Conservation (phyloP, 2,329 filamentous ascomycete genomes). For the Tolypocladium ophioglossoides region DNA sequence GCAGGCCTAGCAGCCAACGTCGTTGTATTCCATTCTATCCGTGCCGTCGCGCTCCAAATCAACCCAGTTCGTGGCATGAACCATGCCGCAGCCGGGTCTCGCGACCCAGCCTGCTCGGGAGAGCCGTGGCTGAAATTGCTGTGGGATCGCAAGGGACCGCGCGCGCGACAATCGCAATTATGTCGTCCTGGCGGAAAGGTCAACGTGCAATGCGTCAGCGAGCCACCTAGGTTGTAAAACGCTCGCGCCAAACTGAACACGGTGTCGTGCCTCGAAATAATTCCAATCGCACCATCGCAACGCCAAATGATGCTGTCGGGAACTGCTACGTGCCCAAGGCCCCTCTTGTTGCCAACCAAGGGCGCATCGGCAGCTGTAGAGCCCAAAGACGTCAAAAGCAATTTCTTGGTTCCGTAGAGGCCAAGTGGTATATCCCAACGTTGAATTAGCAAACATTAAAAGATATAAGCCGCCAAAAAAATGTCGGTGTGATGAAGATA, state of each 20-base stretch:
- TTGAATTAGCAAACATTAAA: conserved; percentile 1
- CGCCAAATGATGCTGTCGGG: background rate
- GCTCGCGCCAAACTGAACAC: background rate
- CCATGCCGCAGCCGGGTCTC: background rate
- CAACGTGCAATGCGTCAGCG: background rate
- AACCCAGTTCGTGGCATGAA: background rate
- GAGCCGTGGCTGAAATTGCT: background rate
- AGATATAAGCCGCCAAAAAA: background rate
- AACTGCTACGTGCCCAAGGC: background rate
- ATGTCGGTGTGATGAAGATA: background rate
- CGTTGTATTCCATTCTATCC: background rate
- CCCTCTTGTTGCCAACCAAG: background rate
- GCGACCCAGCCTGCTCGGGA: background rate
- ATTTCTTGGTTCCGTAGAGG: conserved; percentile 16
- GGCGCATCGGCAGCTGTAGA: background rate
- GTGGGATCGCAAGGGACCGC: background rate
- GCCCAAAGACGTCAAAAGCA: background rate
- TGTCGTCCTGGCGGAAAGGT: background rate
- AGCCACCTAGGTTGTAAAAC: background rate
- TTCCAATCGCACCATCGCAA: background rate
- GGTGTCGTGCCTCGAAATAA: background rate
- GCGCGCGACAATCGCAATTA: background rate
- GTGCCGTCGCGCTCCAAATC: background rate
- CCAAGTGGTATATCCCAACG: conserved; percentile 20
- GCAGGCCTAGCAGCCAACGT: background rate